Evolutionary conservation across 2,329 filamentous ascomycete species (phyloP).

Genomic region (Phoma sp.): DNA sequence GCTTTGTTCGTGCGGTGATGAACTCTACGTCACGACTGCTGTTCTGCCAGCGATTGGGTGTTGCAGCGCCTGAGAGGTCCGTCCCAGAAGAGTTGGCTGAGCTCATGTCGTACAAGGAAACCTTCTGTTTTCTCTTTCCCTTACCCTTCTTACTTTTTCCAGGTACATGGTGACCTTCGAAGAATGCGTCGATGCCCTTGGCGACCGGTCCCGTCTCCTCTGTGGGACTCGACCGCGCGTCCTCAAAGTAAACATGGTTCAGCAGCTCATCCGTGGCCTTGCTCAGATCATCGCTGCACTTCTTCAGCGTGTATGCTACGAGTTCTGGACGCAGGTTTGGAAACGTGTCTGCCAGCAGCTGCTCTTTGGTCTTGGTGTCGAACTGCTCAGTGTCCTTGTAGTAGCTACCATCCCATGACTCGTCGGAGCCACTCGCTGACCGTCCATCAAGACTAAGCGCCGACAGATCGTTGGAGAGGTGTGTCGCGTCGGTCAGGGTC

Average conservation of each 20-base stretch:
- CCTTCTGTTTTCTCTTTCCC: conserved; percentile 49
- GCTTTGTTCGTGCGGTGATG: conserved; percentile 60
- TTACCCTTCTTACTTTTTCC: conserved; percentile 52
- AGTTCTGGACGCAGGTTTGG: conserved; percentile 70
- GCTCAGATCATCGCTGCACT: conserved; percentile 70
- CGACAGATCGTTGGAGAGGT: conserved; percentile 56
- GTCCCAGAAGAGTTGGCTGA: conserved; percentile 34
- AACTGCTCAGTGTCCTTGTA: conserved; percentile 51
- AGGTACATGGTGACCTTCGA: conserved; percentile 59
- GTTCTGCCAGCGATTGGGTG: conserved; percentile 64
- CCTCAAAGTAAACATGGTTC: conserved; percentile 77
- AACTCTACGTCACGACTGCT: conserved; percentile 66
- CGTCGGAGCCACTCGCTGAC: conserved; percentile 30
- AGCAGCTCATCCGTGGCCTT: conserved; percentile 80
- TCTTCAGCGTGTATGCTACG: conserved; percentile 70
- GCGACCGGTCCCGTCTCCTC: conserved; percentile 47
- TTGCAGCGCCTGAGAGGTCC: conserved; percentile 20
- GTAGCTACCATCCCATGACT: conserved; percentile 35
- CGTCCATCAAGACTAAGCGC: conserved; percentile 36
- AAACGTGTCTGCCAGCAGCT: conserved; percentile 73
- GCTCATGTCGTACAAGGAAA: conserved; percentile 27
- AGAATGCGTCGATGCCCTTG: conserved; percentile 86
- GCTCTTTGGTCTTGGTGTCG: conserved; percentile 67
- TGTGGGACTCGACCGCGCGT: conserved; percentile 61
- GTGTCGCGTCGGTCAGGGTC: conserved; percentile 58